Conservation (phyloP, 495 filamentous ascomycete genomes). For the Wilcoxina mikolae region DNA sequence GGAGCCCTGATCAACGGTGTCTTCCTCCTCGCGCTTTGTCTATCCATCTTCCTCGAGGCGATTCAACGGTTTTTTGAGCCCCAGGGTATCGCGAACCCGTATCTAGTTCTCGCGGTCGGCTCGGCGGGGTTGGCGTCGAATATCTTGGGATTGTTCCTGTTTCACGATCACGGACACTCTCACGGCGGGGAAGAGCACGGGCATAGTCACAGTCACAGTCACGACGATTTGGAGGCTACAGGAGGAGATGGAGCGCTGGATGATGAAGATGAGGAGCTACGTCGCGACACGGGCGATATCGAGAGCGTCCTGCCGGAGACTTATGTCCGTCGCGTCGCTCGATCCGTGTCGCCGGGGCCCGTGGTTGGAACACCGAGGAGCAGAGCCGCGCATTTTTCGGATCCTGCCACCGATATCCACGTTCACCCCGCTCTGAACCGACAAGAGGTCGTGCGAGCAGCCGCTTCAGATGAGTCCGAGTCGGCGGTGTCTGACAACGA, state of each 20-base stretch:
- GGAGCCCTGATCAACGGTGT: constrained; percentile 93
- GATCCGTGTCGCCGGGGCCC: constrained; percentile 14
- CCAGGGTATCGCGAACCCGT: constrained; percentile 65
- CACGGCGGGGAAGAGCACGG: constrained; percentile 39
- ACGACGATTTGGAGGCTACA: constrained; percentile 21
- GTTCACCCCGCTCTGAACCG: constrained; percentile 82
- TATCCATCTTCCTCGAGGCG: constrained; percentile 91
- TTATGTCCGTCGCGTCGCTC: constrained; percentile 26
- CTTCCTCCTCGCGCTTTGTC: constrained; percentile 85
- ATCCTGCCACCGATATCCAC: constrained; percentile 46
- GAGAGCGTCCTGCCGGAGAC: constrained; percentile 35
- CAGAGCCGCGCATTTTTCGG: constrained; percentile 25
- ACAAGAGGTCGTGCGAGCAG: constrained; percentile 76
- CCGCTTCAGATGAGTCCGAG: constrained; percentile 35
- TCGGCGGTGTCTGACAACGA: constrained; percentile 39
- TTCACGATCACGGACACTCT: constrained; percentile 87
- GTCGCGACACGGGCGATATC: constrained; percentile 27
- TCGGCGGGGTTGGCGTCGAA: constrained; percentile 78
- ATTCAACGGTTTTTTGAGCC: constrained; percentile 79
- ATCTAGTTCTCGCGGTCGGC: constrained; percentile 75
- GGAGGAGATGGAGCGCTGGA: constrained; percentile 20
- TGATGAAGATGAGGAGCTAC: constrained; percentile 27
- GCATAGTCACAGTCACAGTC: constrained; percentile 31
- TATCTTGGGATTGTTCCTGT: constrained; percentile 69
- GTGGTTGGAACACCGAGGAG: too few relatives aligned